phyloP scores from a whole-genome alignment of 441 rosid species.

The Gossypium schwendimanii region DNA sequence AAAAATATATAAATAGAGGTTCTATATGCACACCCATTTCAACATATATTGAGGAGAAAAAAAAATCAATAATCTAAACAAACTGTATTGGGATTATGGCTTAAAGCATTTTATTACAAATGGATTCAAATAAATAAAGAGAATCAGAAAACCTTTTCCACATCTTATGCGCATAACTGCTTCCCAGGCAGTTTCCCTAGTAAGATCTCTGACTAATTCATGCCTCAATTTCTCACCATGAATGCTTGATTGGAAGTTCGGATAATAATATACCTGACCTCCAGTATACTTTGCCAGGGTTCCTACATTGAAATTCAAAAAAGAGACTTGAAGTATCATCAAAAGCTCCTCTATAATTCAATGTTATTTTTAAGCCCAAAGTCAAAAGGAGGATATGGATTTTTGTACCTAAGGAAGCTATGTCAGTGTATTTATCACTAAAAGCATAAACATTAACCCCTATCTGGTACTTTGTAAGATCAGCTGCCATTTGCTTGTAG shows the following conservation, averaged over 20 bases:
- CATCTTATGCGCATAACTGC: conserved; percentile 98
- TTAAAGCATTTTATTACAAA: not conserved
- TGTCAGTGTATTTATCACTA: conserved; percentile 89
- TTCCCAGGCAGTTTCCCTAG: conserved; percentile 99
- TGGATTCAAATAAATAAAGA: not conserved
- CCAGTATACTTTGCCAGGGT: conserved; percentile 95
- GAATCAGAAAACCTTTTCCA: conserved; percentile 75
- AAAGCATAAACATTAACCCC: conserved; percentile 84
- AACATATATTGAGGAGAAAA: not conserved
- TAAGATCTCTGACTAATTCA: conserved; percentile 92
- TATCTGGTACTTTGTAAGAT: conserved; percentile 92
- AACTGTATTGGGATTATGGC: not conserved
- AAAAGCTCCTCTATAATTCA: not conserved
- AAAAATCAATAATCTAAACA: not conserved
- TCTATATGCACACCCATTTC: not conserved
- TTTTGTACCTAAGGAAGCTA: conserved; percentile 84
- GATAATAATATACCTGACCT: conserved; percentile 92
- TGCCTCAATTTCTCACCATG: conserved; percentile 80
- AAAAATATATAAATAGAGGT: not conserved
- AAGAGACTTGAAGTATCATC: not conserved
- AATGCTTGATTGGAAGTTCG: conserved; percentile 67
- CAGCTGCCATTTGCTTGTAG: conserved; percentile 99
- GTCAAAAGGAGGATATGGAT: not conserved
- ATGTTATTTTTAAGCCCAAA: not conserved
- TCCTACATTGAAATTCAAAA: conserved; percentile 36